Evolutionary conservation across 768 basidiomycete species (phyloP), one percentile per base, ranked within the genome.

Genomic region (Suillus brevipes): DNA sequence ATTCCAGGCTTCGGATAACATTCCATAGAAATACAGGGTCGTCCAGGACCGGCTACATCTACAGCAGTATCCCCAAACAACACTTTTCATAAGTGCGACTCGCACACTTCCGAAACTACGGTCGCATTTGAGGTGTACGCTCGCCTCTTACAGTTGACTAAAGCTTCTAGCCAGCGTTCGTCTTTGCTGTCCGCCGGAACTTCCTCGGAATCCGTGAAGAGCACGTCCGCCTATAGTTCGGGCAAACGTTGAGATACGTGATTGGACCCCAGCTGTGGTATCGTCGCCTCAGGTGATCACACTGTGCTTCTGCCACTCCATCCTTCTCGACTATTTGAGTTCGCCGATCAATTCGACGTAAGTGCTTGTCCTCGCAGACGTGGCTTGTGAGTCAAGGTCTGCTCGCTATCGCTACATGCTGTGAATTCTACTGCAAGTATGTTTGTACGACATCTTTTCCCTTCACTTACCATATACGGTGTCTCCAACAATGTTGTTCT

Each of bases 371-470:
- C 57, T 28, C 37, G 16, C 37, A 38, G 57, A 16, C 38, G 57
- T 38, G 57, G 38, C 25, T 58, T 58, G 57, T 58, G 25, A 58
- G 37, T 40, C 56, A 57, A 56, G 56, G 23, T 37, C 36, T 38
- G n/a, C 23, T 50, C 18, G 42, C 42, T 43, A 34, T 53, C 14
- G 8, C 23, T 37, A 16, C 56, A 57, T n/a, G 36, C 36, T 36
- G 36, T 57, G 56, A 57, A 37, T 16, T 23, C 14, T 25, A 25
- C 14, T 57, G 56, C 36, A 57, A 57, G 56, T 23, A 36, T 37
- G 14, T 36, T 57, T 8, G 56, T 59, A 59, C 40, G 58, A 40
- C 58, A 59, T 59, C 40, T 42, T 20, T 5, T 31, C 10, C 20
- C 58, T 42, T 18, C 58, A 28, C n/a, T 58, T 58, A 25, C 36